Evolutionary conservation across 495 filamentous ascomycete species (phyloP).

Genomic region (Hypoxylon perforatum): DNA sequence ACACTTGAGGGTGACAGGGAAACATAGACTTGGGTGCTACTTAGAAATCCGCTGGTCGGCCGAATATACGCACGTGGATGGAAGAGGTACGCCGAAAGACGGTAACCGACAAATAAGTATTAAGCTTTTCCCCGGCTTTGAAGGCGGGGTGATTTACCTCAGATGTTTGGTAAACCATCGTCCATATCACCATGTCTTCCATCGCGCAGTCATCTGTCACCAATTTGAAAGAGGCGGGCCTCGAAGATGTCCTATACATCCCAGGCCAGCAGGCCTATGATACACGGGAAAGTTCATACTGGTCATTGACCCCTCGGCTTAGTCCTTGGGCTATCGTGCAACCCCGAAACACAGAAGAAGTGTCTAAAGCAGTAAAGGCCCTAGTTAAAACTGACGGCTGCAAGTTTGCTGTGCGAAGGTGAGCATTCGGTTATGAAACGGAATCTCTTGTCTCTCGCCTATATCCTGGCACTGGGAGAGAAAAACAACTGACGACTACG

Average conservation of each 20-base stretch:
- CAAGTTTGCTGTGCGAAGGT: slow-evolving; percentile 33
- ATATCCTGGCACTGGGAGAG: background rate
- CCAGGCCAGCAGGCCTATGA: background rate
- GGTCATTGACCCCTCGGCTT: slow-evolving; percentile 55
- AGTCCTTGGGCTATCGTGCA: slow-evolving; percentile 49
- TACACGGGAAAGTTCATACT: slow-evolving; percentile 40
- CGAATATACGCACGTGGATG: background rate
- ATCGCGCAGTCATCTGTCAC: background rate
- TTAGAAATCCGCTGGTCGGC: slow-evolving; percentile 1
- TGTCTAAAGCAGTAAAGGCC: slow-evolving; percentile 48
- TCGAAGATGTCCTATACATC: background rate
- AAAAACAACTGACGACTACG: background rate
- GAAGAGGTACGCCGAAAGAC: too few relatives aligned
- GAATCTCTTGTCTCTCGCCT: background rate
- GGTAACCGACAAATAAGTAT: slow-evolving; percentile 3
- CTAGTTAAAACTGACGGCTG: slow-evolving; percentile 23
- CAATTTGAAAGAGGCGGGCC: slow-evolving; percentile 1
- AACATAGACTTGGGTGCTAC: background rate
- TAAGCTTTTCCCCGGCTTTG: background rate
- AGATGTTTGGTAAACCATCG: background rate
- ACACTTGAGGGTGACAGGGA: too few relatives aligned
- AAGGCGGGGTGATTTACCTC: background rate
- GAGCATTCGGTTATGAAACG: background rate
- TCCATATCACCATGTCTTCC: background rate
- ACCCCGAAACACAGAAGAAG: slow-evolving; percentile 46